Conservation (phyloP, 2,329 filamentous ascomycete genomes). For the Xylariaceae sp. region DNA sequence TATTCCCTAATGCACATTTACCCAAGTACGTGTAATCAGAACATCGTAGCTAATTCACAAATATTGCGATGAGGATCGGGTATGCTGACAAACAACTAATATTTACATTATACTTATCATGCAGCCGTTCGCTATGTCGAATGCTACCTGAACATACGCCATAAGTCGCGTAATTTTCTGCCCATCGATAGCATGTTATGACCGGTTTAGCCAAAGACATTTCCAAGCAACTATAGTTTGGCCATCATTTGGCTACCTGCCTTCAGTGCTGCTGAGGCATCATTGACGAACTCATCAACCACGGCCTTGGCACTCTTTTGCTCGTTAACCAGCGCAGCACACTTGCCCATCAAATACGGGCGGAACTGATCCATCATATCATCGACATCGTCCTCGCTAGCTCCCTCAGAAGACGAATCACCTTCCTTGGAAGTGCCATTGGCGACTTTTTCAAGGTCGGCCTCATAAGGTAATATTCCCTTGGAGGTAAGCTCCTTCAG, state of each 20-base stretch:
- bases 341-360: slow-evolving; percentile 80
- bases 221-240: slow-evolving; percentile 64
- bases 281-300: slow-evolving; percentile 89
- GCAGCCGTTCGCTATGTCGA: background rate
- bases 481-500: slow-evolving; percentile 90
- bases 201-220: background rate
- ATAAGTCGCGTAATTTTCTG: background rate
- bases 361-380: slow-evolving; percentile 80
- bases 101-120: slow-evolving; percentile 3
- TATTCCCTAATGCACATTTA: too few species aligned
- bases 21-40: too few species aligned
- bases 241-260: slow-evolving; percentile 71
- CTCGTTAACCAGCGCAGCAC: slow-evolving; percentile 90
- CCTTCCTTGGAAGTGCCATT: slow-evolving; percentile 47
- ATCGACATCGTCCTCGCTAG: slow-evolving; percentile 71
- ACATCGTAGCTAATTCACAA: too few species aligned
- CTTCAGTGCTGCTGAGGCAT: slow-evolving; percentile 75
- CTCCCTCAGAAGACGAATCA: slow-evolving; percentile 58
- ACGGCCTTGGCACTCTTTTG: slow-evolving; percentile 89
- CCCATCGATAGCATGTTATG: background rate
- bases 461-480: slow-evolving; percentile 91
- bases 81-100: too few species aligned
- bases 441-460: slow-evolving; percentile 84
- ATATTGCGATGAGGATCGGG: too few species aligned
- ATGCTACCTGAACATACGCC: background rate